Base-by-base conservation (phyloP, 1,139 yeast species). In the Magnusiomyces suaveolens region DNA sequence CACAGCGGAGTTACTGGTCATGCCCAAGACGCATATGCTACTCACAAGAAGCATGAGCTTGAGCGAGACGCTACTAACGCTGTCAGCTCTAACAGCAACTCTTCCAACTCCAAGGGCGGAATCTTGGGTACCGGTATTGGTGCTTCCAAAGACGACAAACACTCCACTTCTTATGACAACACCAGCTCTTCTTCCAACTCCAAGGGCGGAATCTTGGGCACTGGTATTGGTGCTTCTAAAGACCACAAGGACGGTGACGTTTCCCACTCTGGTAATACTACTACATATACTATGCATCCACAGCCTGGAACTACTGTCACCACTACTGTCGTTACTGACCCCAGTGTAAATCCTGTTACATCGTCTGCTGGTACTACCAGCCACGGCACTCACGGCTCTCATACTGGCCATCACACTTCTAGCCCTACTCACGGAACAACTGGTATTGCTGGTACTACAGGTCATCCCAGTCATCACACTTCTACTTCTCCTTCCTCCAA, bases 401-500 rank as follows among this genome's bases (percentile, higher is more conserved):
- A 29, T 12, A 29, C 10, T 29, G 18, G 46, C 26, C 2, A 8
- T 43, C 41, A 46, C 41, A 36, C 41, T n/a, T 14, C 41, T 36
- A 18, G 4, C 16, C 18, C 41, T 36, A n/a, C 18, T 36, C n/a
- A n/a, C 14, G 46, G 43, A 18, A 41, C 56, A n/a, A 25, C 55
- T 2, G 43, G 52, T 20, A 33, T 46, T 26, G 32, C 48, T 43
- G 44, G 21, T 24, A 32, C 54, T 46, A 38, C 48, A 16, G 43
- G 32, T 23, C 39, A 51, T 29, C 18, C 23, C 44, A 29, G 47
- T 23, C 32, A 54, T 12, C 41, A 36, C 12, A 6, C 36, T 29
- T 6, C 12, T 29, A 8, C 36, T 29, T 29, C 6, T 29, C 12
- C 12, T 29, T 29, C 36, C 12, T 29, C 36, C 36, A 4, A 25